Evolutionary conservation across 768 basidiomycete genomes (phyloP), one percentile per base, ranked within the genome.

Genomic region (Boletus eberwhitei): DNA sequence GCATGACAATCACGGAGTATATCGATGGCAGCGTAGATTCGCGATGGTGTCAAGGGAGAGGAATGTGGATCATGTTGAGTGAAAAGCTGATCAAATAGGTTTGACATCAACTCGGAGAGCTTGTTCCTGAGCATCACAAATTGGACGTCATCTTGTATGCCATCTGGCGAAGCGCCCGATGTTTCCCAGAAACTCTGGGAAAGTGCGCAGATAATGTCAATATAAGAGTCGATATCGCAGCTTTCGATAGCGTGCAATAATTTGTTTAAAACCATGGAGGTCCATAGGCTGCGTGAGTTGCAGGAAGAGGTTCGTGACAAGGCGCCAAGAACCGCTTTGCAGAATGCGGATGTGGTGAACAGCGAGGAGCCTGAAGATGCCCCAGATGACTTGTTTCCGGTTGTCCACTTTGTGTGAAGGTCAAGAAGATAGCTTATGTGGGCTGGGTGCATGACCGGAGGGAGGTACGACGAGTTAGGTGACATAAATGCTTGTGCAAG

Each of bases 401-500:
- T 49, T 46, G 44, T 66, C 76, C 82, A 84, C 40, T 62, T 66
- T n/a, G 64, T 59, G 41, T 69, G 70, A 29, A 84, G 71, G 42
- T 79, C 75, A 16, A 74, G 55, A 38, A 85, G 74, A 60, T 79
- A 84, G 46, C 68, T 70, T 13, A 70, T 66, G 64, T 83, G 79
- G 3, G 74, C 70, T 4, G 79, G 74, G 50, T 82, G 78, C 17
- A 71, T 73, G 40, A 78, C 66, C 13, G 68, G 70, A 3, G 73
- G 68, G 2, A 59, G 53, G 50, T 49, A 58, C n/a, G 55, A 53
- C 17, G 57, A 41, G 29, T 65, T 52, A 24, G 64, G 48, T 13
- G 75, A 56, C 5, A 66, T 48, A 29, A 79, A 62, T 24, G 80
- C 72, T 37, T 74, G 63, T 4, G 61, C 63, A 35, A 86, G 70